phyloP scores from a whole-genome alignment of 768 basidiomycete species.

The Russula ochroleuca region DNA sequence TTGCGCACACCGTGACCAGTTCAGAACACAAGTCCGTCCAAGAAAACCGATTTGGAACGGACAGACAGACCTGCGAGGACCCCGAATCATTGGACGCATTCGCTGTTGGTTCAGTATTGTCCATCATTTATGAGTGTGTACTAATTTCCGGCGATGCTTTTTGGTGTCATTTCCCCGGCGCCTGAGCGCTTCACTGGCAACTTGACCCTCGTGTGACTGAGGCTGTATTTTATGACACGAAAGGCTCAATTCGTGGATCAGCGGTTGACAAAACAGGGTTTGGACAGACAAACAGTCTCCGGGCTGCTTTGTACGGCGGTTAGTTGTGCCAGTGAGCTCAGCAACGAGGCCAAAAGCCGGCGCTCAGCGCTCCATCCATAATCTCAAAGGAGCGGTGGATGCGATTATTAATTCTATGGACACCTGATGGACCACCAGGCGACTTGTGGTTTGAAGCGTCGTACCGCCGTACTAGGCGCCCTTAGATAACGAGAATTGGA shows the following conservation, averaged over 20 bases:
- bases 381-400: neutral
- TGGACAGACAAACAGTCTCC: neutral
- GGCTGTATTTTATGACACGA: neutral
- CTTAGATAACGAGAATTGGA: neutral
- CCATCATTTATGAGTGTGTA: neutral
- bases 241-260: neutral
- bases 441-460: neutral
- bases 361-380: neutral
- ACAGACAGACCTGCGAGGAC: neutral
- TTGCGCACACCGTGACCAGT: neutral
- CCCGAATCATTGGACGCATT: neutral
- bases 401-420: neutral
- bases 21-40: neutral
- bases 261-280: neutral
- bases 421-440: neutral
- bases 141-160: neutral
- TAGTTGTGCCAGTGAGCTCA: neutral
- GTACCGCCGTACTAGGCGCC: neutral
- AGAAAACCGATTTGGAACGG: neutral
- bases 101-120: neutral
- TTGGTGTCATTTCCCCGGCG: neutral
- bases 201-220: neutral
- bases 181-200: neutral
- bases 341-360: neutral
- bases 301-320: neutral